A percentile compares a stretch with the other conserved stretches of the same genome.
phyloP scores from a whole-genome alignment of 352 stramenopile species.

The Pilasporangium apinafurcum region DNA sequence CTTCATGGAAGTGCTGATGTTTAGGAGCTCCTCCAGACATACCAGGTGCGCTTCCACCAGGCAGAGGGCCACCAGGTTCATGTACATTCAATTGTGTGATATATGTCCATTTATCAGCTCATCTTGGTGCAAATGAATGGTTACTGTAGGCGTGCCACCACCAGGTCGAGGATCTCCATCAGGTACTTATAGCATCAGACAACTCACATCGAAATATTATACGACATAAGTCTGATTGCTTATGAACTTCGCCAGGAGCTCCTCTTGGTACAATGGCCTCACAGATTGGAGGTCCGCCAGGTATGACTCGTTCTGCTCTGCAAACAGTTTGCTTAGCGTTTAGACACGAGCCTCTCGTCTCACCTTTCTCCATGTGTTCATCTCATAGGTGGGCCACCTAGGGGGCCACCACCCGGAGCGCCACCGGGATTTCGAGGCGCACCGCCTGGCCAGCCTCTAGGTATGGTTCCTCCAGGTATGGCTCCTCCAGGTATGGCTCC shows the following conservation, averaged over 20 bases:
- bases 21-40: conserved; percentile 12
- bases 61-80: conserved; percentile 4
- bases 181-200: no score
- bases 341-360: no score
- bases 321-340: neutral
- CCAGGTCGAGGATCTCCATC: no score
- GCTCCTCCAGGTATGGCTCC: conserved; percentile 1
- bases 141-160: no score
- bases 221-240: no score
- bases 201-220: no score
- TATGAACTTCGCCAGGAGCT: conserved; percentile 6
- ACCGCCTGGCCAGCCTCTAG: conserved; percentile 24
- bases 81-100: neutral
- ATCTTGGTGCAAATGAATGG: neutral
- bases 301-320: conserved; percentile 2
- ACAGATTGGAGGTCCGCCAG: conserved; percentile 18
- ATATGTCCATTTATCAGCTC: neutral
- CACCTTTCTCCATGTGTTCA: conserved; percentile 11
- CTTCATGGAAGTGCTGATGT: neutral
- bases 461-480: conserved; percentile 17
- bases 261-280: conserved; percentile 15
- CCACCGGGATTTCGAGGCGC: conserved; percentile 20
- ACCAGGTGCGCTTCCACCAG: conserved; percentile 4
- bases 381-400: conserved; percentile 8
- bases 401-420: conserved; percentile 6